phyloP scores from a whole-genome alignment of 1,284 basidiomycete genomes.

The Sporisorium sorghi region DNA sequence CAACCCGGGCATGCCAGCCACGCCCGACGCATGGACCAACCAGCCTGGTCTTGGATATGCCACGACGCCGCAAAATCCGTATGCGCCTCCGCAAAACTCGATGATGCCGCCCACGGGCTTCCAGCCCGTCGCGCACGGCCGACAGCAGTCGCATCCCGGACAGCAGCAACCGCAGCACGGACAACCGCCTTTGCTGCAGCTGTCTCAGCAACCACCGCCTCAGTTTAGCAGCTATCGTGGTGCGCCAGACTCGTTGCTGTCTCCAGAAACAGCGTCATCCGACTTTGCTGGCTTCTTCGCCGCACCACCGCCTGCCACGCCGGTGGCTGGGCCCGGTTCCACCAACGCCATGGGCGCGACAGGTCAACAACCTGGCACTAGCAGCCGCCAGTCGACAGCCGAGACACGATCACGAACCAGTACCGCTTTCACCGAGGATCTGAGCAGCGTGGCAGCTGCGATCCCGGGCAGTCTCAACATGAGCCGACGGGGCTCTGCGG shows the following conservation, averaged over 20 bases:
- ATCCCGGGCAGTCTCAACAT: conserved; percentile 36
- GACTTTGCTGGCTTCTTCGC: conserved; percentile 40
- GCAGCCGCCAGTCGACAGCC: conserved; percentile 19
- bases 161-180: conserved; percentile 19
- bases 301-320: not conserved
- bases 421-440: conserved; percentile 31
- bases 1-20: not conserved
- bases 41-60: conserved; percentile 15
- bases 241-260: conserved; percentile 23
- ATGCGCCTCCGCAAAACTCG: conserved; percentile 20
- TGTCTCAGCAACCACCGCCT: conserved; percentile 22
- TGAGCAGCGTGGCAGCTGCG: conserved; percentile 9
- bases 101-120: conserved; percentile 19
- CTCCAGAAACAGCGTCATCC: conserved; percentile 29
- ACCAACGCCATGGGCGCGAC: not conserved
- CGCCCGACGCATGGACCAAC: conserved; percentile 29
- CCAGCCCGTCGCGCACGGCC: conserved; percentile 15
- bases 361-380: conserved; percentile 10
- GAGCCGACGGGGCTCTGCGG: conserved; percentile 57
- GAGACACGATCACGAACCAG: conserved; percentile 35
- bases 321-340: conserved; percentile 6
- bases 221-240: conserved; percentile 45
- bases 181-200: conserved; percentile 30
- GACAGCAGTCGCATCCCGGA: conserved; percentile 17
- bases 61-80: conserved; percentile 22